Percentiles rank a stretch among this genome's conserved stretches.
Evolutionary conservation across 345 rosid genomes (phyloP).

Genomic region (Geranium brycei): DNA sequence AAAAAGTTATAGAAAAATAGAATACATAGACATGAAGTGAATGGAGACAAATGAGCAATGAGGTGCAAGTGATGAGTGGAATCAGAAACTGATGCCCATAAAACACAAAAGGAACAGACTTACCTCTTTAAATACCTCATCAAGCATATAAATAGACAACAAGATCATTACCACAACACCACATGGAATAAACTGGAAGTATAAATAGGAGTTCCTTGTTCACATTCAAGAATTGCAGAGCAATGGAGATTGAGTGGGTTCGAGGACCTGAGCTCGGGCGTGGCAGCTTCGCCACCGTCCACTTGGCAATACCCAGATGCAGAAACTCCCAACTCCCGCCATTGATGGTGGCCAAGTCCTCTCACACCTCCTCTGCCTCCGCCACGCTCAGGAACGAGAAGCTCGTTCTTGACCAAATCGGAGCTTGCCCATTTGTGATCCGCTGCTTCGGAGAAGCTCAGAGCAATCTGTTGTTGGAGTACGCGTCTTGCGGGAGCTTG

Average conservation of each 20-base stretch:
- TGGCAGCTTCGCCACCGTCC: conserved; percentile 59
- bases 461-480: conserved; percentile 52
- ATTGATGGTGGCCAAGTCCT: conserved; percentile 57
- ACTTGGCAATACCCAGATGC: conserved; percentile 25
- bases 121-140: no score
- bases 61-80: no score
- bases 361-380: conserved; percentile 20
- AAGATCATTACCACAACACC: no score
- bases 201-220: no score
- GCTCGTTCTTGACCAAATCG: conserved; percentile 24
- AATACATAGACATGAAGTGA: no score
- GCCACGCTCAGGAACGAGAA: conserved; percentile 43
- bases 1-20: no score
- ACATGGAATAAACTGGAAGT: no score
- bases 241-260: conserved; percentile 40
- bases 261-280: conserved; percentile 53
- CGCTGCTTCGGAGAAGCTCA: conserved; percentile 38
- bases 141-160: no score
- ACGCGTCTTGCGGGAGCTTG: conserved; percentile 62
- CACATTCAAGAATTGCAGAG: no score
- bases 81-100: no score
- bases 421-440: conserved; percentile 36
- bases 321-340: conserved; percentile 19
- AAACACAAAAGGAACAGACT: no score
- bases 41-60: no score